Percentiles rank a stretch among this genome's conserved stretches.
These are phyloP conservation scores for Saturnispora zaruensis DNA, from an alignment of 805 yeast genomes.

Conservation along the genomic window DNA sequence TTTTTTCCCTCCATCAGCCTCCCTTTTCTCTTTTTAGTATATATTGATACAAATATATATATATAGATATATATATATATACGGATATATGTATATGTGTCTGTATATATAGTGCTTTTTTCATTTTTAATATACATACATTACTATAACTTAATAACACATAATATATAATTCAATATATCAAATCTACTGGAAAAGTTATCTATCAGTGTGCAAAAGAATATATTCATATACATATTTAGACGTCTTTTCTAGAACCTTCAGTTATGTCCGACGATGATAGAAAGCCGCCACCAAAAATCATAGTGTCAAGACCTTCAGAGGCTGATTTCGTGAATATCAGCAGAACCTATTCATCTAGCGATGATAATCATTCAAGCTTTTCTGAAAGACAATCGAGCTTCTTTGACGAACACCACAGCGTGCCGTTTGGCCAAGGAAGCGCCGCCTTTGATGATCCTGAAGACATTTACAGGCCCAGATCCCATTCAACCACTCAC, in stretches of 20 bases:
- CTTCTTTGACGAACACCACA: neutral
- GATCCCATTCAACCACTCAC: neutral
- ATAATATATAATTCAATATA: too few species aligned
- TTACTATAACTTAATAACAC: too few species aligned
- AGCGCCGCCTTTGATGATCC: neutral
- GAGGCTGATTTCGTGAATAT: neutral
- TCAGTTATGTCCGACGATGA: neutral
- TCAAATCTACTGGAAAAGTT: too few species aligned
- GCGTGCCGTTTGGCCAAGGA: neutral
- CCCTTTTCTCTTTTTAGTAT: neutral
- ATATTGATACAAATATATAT: neutral
- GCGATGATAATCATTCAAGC: neutral
- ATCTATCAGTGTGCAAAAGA: too few species aligned
- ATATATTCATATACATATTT: too few species aligned
- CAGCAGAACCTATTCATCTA: neutral
- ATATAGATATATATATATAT: neutral
- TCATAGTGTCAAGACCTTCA: neutral
- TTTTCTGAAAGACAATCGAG: neutral
- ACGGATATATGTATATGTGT: neutral
- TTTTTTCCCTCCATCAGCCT: neutral
- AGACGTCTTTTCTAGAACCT: neutral
- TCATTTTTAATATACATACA: neutral
- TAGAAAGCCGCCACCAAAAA: neutral
- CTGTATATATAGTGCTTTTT: neutral
- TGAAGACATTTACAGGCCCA: neutral